Conservation (phyloP, 2,329 filamentous ascomycete genomes). For the Passalora sequoiae region DNA sequence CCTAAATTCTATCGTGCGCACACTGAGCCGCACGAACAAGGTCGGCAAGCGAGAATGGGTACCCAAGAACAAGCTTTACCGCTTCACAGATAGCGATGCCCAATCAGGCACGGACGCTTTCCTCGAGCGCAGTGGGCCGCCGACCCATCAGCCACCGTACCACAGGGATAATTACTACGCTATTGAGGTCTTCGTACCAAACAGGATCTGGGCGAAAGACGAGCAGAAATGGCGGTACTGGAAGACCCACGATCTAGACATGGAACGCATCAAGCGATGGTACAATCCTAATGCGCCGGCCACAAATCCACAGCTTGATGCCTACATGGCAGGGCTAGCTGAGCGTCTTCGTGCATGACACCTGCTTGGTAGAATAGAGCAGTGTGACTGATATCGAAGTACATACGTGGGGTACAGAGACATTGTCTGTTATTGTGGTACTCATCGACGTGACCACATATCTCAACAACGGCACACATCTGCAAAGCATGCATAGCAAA, state of each 20-base stretch:
- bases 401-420: too few species aligned
- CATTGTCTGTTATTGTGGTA: too few species aligned
- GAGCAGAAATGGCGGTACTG: conserved; percentile 48
- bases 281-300: background rate
- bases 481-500: too few species aligned
- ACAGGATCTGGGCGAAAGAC: conserved; percentile 49
- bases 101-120: conserved; percentile 48
- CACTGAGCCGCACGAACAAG: conserved; percentile 39
- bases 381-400: too few species aligned
- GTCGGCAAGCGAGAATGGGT: conserved; percentile 14
- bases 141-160: conserved; percentile 50
- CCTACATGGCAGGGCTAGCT: too few species aligned
- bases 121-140: conserved; percentile 48
- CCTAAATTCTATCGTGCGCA: conserved; percentile 43
- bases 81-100: conserved; percentile 45
- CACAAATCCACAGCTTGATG: conserved; percentile 5
- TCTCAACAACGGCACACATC: too few species aligned
- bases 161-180: conserved; percentile 56
- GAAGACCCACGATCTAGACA: conserved; percentile 38
- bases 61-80: conserved; percentile 35
- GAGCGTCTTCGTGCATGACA: too few species aligned
- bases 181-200: conserved; percentile 54
- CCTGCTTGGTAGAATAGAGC: too few species aligned
- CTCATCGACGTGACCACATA: too few species aligned
- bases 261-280: conserved; percentile 29